Evolutionary conservation across 2,329 filamentous ascomycete genomes (phyloP).

Genomic region (Sphaceloma murrayae): DNA sequence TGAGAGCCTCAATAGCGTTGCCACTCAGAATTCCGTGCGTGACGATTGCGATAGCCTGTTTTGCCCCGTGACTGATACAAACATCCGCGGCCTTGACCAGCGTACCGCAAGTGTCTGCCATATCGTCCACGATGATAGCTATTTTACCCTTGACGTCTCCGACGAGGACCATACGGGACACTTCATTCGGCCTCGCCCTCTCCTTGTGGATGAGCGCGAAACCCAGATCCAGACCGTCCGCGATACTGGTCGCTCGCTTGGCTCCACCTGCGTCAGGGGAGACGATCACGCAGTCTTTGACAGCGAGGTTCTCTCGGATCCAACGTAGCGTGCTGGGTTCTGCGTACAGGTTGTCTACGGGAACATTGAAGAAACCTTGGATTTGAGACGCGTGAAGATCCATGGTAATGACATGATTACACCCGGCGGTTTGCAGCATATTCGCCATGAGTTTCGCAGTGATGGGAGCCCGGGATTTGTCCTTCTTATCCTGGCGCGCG

Average conservation of each 20-base stretch:
- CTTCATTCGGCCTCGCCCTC: constrained; percentile 80
- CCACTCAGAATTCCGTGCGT: constrained; percentile 88
- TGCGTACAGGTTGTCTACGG: constrained; percentile 76
- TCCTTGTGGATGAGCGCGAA: constrained; percentile 98
- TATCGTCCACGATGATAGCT: constrained; percentile 93
- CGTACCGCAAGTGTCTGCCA: constrained; percentile 93
- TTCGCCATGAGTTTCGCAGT: constrained; percentile 93
- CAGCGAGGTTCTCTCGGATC: constrained; percentile 76
- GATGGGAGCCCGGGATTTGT: constrained; percentile 91
- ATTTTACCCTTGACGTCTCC: constrained; percentile 85
- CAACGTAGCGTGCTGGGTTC: constrained; percentile 86
- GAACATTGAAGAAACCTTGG: constrained; percentile 88
- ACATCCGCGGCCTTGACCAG: constrained; percentile 81
- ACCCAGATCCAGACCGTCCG: constrained; percentile 77
- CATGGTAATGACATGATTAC: constrained; percentile 92
- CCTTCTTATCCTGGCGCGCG: constrained; percentile 95
- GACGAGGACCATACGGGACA: constrained; percentile 90
- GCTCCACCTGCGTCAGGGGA: constrained; percentile 91
- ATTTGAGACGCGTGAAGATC: constrained; percentile 91
- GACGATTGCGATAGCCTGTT: constrained; percentile 85
- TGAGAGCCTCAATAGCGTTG: constrained; percentile 77
- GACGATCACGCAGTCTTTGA: constrained; percentile 83
- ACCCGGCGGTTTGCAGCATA: constrained; percentile 92
- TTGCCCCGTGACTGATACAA: constrained; percentile 75
- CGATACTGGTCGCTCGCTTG: constrained; percentile 87